These are phyloP conservation scores for Penicillium sp. DNA, from an alignment of 2,329 filamentous ascomycete species.

Conservation along the genomic window DNA sequence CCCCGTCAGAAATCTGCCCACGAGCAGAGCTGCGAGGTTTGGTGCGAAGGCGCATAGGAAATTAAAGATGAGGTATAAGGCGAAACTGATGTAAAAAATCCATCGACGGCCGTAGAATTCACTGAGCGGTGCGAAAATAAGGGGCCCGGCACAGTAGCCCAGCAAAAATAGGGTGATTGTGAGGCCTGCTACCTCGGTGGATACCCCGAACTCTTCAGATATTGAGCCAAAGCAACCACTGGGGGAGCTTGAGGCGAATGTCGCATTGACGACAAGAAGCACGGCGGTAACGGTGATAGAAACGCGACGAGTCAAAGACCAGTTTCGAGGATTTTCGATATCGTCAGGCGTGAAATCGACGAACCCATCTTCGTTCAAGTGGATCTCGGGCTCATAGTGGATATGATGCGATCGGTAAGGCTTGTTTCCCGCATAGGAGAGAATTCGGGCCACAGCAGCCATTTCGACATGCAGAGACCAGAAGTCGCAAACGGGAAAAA, in stretches of 20 bases:
- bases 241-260: slow-evolving; percentile 52
- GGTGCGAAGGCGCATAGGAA: slow-evolving; percentile 55
- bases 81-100: slow-evolving; percentile 49
- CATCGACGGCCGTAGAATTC: slow-evolving; percentile 60
- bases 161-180: slow-evolving; percentile 66
- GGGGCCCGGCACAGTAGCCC: slow-evolving; percentile 63
- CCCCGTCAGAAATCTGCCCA: slow-evolving; percentile 58
- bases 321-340: slow-evolving; percentile 62
- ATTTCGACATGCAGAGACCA: slow-evolving; percentile 27
- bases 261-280: slow-evolving; percentile 54
- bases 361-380: slow-evolving; percentile 53
- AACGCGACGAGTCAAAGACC: slow-evolving; percentile 48
- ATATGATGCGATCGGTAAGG: slow-evolving; percentile 51
- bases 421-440: slow-evolving; percentile 56
- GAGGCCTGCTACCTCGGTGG: slow-evolving; percentile 51
- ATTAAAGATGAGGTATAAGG: slow-evolving; percentile 43
- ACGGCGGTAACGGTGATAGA: slow-evolving; percentile 15
- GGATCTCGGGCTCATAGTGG: slow-evolving; percentile 37
- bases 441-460: slow-evolving; percentile 45
- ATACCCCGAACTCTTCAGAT: slow-evolving; percentile 50
- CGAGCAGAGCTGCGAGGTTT: slow-evolving; percentile 55
- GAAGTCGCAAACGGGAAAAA: background rate
- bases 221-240: slow-evolving; percentile 45
- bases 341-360: slow-evolving; percentile 55
- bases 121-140: slow-evolving; percentile 66